Evolutionary conservation across 495 filamentous ascomycete genomes (phyloP), one percentile per base, ranked within the genome.

Genomic region (Penicillium odoratum): DNA sequence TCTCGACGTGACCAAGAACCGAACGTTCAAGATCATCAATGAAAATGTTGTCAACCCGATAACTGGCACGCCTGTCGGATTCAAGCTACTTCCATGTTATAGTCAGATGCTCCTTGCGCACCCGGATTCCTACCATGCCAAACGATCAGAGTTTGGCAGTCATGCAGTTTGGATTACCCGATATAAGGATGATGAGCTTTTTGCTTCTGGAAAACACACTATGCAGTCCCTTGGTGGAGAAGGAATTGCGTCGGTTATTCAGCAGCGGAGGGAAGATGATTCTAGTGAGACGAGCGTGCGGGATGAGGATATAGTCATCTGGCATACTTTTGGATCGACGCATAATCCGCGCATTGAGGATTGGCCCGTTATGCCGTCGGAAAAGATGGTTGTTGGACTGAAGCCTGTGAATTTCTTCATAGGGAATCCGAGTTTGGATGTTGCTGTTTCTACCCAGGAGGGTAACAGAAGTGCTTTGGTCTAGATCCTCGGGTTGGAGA

Each of bases 21-120:
- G 92, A 9, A 78, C 75, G 3, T 93, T 96, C 80, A 92, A 92
- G 66, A 88, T 97, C 60, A 81, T 93, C 66, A 93, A 95, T 66
- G 74, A 84, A n/a, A 56, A 69, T 7, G 73, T 82, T n/a, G 71
- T 69, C 34, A 93, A 93, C 66, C 74, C 85, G 0, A 70, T 94
- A 66, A 93, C 92, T 51, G 81, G 82, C 15, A 84, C 86, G 38
- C 84, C 90, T 0, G 85, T 92, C 0, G 90, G 81, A 0, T 97
- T 92, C 72, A 96, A 92, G 67, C 80, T 97, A 57, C 67, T 81
- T 47, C 82, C 86, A 0, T 83, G 80, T 0, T 78, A 85, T 4
- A 90, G 88, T 69, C 93, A 96, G 70, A 85, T 88, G 60, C 84
- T 97, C 55, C 79, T 97, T 9, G 84, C 90, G 1, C 83, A 92